Evolutionary conservation across 139 green algal species (phyloP), one percentile per base, ranked within the genome.

Genomic region (Chlorella sp.): DNA sequence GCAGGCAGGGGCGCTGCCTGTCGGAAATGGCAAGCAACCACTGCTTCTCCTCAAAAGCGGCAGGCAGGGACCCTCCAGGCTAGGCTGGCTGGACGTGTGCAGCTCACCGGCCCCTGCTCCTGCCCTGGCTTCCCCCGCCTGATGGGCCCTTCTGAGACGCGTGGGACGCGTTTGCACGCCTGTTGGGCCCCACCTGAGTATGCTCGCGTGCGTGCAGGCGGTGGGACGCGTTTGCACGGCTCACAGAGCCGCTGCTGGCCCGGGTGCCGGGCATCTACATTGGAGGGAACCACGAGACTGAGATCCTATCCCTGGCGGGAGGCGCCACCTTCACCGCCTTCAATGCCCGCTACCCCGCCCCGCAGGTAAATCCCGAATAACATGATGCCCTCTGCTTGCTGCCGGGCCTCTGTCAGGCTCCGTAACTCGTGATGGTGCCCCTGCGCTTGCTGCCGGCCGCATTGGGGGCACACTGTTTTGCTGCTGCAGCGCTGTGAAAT

Each of bases 181-280:
- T n/a, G n/a, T n/a, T n/a, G n/a, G n/a, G 48, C 48, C 48, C 48
- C 48, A 57, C n/a, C n/a, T n/a, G n/a, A n/a, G n/a, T n/a, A n/a
- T n/a, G n/a, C n/a, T n/a, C 48, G 48, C 48, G 9, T 57, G 48
- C 48, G 48, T 57, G 48, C 78, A 84, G 78, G 78, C 81, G 81
- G 40, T 86, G 81, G 81, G 81, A 86, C 3, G n/a, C 81, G 26
- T 86, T 57, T 57, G 81, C 81, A 11, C 81, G 81, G 28, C 57
- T 86, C 12, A 86, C 81, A 22, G 81, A 86, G 57, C 53, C 42
- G 16, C 53, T 86, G 57, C n/a, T 86, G 34, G 57, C 81, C 7
- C 12, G 5, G 11, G 81, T 86, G 48, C 81, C 81, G 1, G 22
- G 32, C 2, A 24, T 86, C 12, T 66, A 48, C 36, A 73, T 86